Percentiles rank a stretch among this genome's conserved stretches.
Evolutionary conservation across 805 yeast genomes (phyloP).

Genomic region (Saccharomycopsis fibuligera): DNA sequence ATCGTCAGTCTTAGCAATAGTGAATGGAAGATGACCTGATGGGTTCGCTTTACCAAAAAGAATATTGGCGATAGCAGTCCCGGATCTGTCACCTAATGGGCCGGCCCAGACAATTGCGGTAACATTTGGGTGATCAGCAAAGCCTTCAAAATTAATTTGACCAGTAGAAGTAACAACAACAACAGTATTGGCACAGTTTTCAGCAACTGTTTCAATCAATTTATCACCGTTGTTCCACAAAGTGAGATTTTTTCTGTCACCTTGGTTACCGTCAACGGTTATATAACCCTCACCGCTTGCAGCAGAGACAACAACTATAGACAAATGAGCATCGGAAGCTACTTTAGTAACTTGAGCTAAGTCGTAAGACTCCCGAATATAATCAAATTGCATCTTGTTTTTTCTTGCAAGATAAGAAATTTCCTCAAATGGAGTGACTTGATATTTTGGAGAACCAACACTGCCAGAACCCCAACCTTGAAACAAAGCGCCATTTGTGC

Average conservation of each 20-base stretch:
- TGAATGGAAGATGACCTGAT: conserved; percentile 57
- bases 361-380: conserved; percentile 40
- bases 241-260: conserved; percentile 49
- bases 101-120: conserved; percentile 50
- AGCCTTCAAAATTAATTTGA: conserved; percentile 49
- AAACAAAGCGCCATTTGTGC: conserved; percentile 46
- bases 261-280: conserved; percentile 51
- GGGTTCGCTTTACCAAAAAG: conserved; percentile 56
- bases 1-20: conserved; percentile 45
- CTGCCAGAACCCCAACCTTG: conserved; percentile 67
- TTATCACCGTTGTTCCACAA: conserved; percentile 55
- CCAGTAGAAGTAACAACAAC: conserved; percentile 56
- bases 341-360: conserved; percentile 36
- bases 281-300: conserved; percentile 54
- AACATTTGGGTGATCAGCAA: conserved; percentile 49
- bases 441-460: conserved; percentile 41
- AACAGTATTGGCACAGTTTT: conserved; percentile 46
- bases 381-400: conserved; percentile 40
- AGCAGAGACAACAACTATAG: conserved; percentile 49
- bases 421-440: conserved; percentile 52
- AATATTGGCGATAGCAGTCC: conserved; percentile 50
- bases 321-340: conserved; percentile 45
- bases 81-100: conserved; percentile 51
- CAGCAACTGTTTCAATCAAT: conserved; percentile 42
- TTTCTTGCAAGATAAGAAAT: conserved; percentile 41